Conservation (phyloP, 306 rosid genomes). For the Medicago truncatula region MtrunA17r5.0-ANR NC_053045.1:56470001-56470500, state of each 20-base stretch:
- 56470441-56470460: conserved; percentile 5
- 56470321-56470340: conserved; percentile 20
- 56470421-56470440: conserved; percentile 36
- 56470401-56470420: conserved; percentile 32
- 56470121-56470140: no score
- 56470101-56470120: neutral
- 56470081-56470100: neutral
- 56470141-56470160: neutral
- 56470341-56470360: conserved; percentile 8
- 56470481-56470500: conserved; percentile 5
- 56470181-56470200: neutral
- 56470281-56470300: conserved; percentile 13
- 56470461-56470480: neutral
- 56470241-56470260: neutral
- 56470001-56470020: neutral
- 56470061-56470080: neutral
- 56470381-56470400: conserved; percentile 8
- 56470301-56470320: conserved; percentile 49
- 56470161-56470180: conserved; percentile 1
- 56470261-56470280: conserved; percentile 17
- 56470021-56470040: neutral
- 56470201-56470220: neutral
- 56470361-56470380: conserved; percentile 9
- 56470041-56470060: neutral
- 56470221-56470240: conserved; percentile 3